phyloP scores from a whole-genome alignment of 164 flowering plant genomes.

The Magnolia kwangsiensis region DNA sequence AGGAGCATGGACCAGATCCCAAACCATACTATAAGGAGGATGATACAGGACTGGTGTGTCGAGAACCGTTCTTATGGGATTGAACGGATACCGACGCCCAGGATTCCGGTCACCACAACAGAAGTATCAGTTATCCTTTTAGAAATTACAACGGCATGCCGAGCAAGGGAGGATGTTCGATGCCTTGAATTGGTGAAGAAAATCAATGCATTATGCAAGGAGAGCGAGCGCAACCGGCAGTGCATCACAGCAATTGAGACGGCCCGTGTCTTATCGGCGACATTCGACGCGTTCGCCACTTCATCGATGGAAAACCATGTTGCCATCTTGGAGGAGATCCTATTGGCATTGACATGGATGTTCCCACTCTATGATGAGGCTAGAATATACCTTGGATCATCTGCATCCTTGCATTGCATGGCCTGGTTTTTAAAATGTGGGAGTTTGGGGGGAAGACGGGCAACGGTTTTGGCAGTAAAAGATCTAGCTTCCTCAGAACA shows the following conservation, averaged over 20 bases:
- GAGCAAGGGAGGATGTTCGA: constrained; percentile 15
- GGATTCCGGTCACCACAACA: constrained; percentile 41
- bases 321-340: constrained; percentile 37
- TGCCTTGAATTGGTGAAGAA: constrained; percentile 39
- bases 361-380: constrained; percentile 43
- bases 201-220: constrained; percentile 40
- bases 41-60: constrained; percentile 92
- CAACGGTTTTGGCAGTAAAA: constrained; percentile 45
- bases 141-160: constrained; percentile 18
- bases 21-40: constrained; percentile 56
- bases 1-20: constrained; percentile 56
- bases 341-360: constrained; percentile 31
- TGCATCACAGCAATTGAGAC: constrained; percentile 42
- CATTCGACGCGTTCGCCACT: constrained; percentile 39
- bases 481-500: constrained; percentile 35
- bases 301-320: constrained; percentile 17
- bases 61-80: constrained; percentile 50
- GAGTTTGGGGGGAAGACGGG: constrained; percentile 33
- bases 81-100: constrained; percentile 80
- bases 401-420: constrained; percentile 42
- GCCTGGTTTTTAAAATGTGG: constrained; percentile 43
- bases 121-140: constrained; percentile 40
- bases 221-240: constrained; percentile 57
- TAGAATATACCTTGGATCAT: constrained; percentile 26
- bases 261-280: constrained; percentile 23